Base-by-base conservation (phyloP, 1,284 basidiomycete genomes). In the Meira miltonrushii region DNA sequence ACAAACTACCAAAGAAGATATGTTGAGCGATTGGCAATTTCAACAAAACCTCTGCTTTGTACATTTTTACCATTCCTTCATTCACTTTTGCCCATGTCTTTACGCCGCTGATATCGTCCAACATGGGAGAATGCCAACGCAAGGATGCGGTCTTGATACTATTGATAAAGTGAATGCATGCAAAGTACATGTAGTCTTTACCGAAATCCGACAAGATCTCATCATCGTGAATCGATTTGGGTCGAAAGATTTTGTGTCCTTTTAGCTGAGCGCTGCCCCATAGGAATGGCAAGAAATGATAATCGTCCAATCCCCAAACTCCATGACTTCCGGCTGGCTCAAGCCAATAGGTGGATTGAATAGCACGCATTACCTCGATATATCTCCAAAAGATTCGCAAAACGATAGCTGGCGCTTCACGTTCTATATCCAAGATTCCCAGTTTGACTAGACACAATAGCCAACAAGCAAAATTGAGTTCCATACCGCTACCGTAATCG, bases 401-500 rank as follows among this genome's bases (percentile, higher is more conserved):
- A 15, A 96, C 91, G 15, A 97, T 81, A 2, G 88, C 86, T 48
- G 82, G 83, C 66, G 87, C 85, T 78, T 97, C 93, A 54, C 83
- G 80, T 1, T 80, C 79, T 11, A 95, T 72, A 21, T 59, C 56
- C 28, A 77, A 58, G 0, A 93, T 82, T 1, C 84, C 86, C 1
- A 97, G 80, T 25, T 85, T 85, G 66, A 87, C 85, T 1, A 98
- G 81, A 72, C 90, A 94, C 44, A 93, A 95, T 92, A 98, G 78
- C 93, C 93, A 98, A 72, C 91, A 96, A 11, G 96, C 68, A 75
- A 97, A 98, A 80, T 97, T 96, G 60, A 98, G 83, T 79, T 99
- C 95, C 92, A 97, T 97, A 1, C 94, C 94, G 73, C 92, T 95
- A 9, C 95, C 94, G 79, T 99, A 99, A 79, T 99, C 95, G 62